phyloP scores from a whole-genome alignment of 371 early-diverging fungal species.

The Polyrhizophydium stewartii region DNA sequence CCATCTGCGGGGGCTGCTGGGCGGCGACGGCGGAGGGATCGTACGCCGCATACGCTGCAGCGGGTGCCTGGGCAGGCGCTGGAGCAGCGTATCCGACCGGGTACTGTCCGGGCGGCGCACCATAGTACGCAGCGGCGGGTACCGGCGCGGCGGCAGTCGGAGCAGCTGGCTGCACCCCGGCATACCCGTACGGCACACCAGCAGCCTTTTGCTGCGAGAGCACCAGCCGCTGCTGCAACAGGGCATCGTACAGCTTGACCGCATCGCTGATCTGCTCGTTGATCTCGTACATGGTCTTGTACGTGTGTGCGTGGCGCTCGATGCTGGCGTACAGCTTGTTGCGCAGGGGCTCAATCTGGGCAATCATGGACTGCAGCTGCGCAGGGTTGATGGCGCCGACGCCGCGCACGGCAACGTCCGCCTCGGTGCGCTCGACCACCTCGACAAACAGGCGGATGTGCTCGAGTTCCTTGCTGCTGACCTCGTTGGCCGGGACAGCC shows the following conservation, averaged over 20 bases:
- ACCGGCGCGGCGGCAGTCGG: neutral
- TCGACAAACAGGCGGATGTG: constrained; percentile 66
- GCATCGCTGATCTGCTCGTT: neutral
- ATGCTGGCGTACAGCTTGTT: neutral
- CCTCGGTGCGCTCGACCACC: constrained; percentile 53
- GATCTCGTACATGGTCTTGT: neutral
- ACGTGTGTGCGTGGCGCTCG: neutral
- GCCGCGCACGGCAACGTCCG: constrained; percentile 30
- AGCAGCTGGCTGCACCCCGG: no score
- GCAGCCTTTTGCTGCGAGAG: neutral
- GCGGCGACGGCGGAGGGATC: no score
- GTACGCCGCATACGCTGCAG: no score
- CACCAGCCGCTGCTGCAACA: neutral
- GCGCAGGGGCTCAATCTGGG: neutral
- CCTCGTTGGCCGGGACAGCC: constrained; percentile 4
- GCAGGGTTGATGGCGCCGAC: constrained; percentile 25
- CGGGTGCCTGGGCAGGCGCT: no score
- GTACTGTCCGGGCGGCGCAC: neutral
- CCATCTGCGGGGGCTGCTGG: no score
- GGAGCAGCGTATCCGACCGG: neutral
- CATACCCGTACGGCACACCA: neutral
- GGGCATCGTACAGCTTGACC: neutral
- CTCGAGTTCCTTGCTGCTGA: constrained; percentile 61
- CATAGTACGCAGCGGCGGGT: neutral
- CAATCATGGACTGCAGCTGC: constrained; percentile 23